Evolutionary conservation across 768 basidiomycete genomes (phyloP).

Genomic region (Russula ochroleuca): DNA sequence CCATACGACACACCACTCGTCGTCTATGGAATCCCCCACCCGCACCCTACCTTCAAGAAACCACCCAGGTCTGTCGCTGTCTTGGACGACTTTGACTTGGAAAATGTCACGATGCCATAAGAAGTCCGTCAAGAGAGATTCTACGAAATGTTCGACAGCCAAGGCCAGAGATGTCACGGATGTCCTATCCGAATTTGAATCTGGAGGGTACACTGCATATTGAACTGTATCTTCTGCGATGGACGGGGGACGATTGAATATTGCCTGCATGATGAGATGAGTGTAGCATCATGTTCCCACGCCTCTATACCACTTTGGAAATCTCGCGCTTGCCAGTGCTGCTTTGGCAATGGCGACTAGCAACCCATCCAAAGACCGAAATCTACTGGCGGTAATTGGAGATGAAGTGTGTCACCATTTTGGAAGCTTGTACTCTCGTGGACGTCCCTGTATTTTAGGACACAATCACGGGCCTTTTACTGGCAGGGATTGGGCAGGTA

Average conservation of each 20-base stretch:
- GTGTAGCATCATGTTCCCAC: constrained; percentile 6
- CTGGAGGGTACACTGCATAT: constrained; percentile 65
- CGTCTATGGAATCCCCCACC: constrained; percentile 95
- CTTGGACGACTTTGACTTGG: constrained; percentile 61
- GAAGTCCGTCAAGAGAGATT: constrained; percentile 53
- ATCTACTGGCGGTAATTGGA: constrained; percentile 90
- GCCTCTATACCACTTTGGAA: neutral
- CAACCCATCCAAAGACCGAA: constrained; percentile 70
- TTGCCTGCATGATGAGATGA: constrained; percentile 27
- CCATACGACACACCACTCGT: constrained; percentile 97
- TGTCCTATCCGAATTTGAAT: constrained; percentile 50
- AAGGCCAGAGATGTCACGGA: constrained; percentile 63
- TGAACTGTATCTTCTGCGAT: constrained; percentile 85
- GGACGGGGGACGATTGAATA: constrained; percentile 69
- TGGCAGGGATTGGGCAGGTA: constrained; percentile 93
- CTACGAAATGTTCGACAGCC: constrained; percentile 55
- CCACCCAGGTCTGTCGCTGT: constrained; percentile 47
- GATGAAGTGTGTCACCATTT: constrained; percentile 67
- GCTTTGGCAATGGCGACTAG: constrained; percentile 44
- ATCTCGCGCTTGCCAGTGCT: neutral
- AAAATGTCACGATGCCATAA: constrained; percentile 86
- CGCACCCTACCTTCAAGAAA: constrained; percentile 80
- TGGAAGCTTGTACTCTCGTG: neutral
- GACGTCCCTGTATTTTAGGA: constrained; percentile 53
- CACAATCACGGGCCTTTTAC: constrained; percentile 90